Evolutionary conservation across 2,329 filamentous ascomycete species (phyloP).

Genomic region (Aspergillus sp.): DNA sequence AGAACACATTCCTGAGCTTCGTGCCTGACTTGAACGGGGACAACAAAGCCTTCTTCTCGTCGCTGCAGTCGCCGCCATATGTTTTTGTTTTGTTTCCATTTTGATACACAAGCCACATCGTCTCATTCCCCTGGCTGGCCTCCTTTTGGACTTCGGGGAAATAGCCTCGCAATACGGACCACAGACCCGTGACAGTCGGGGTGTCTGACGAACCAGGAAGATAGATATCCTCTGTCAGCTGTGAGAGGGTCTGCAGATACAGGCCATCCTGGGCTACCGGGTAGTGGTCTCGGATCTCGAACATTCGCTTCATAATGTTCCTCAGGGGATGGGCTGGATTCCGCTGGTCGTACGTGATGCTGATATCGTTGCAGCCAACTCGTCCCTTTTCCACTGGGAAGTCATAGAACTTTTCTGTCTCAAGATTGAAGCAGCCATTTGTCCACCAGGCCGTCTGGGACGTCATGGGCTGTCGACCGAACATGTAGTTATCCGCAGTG

Average conservation of each 20-base stretch:
- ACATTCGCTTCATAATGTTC: conserved; percentile 63
- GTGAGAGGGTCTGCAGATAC: conserved; percentile 55
- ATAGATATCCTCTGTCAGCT: conserved; percentile 52
- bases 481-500: conserved; percentile 65
- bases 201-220: conserved; percentile 54
- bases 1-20: conserved; percentile 63
- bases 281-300: conserved; percentile 58
- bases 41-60: conserved; percentile 50
- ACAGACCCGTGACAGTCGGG: conserved; percentile 59
- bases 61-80: conserved; percentile 60
- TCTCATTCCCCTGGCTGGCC: conserved; percentile 42
- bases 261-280: conserved; percentile 60
- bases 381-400: conserved; percentile 57
- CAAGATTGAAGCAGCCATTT: conserved; percentile 63
- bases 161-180: conserved; percentile 57
- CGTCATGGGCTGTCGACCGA: conserved; percentile 63
- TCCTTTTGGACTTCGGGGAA: conserved; percentile 55
- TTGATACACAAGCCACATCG: conserved; percentile 47
- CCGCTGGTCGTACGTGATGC: conserved; percentile 60
- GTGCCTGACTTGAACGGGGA: conserved; percentile 56
- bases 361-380: conserved; percentile 57
- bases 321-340: conserved; percentile 62
- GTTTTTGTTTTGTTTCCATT: conserved; percentile 49
- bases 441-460: conserved; percentile 62
- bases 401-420: conserved; percentile 57